Evolutionary conservation across 1,139 yeast species (phyloP), one percentile per base, ranked within the genome.

Genomic region (Trichomonascaceae sp.): DNA sequence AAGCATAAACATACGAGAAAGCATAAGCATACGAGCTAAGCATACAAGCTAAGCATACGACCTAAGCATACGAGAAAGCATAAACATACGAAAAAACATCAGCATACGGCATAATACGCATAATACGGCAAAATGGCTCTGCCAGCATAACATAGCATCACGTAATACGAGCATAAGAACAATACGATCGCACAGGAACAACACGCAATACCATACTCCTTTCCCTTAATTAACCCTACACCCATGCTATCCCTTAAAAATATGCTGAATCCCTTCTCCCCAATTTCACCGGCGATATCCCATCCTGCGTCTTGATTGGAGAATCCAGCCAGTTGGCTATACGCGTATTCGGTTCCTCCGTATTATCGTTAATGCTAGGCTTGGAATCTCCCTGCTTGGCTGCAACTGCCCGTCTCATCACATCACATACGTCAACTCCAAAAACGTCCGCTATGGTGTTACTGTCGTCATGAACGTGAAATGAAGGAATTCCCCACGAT

Each of bases 361-460:
- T 27, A 27, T 27, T 27, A 18, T 22, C 39, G 20, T 39, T 47
- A 8, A 18, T 55, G 47, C 27, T 39, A 46, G 45, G 50, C 43
- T 45, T 53, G 44, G 52, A 55, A 51, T 74, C 78, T 9, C 17
- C 50, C 38, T 48, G 45, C 2, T 43, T 48, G 15, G 50, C 50
- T 9, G 50, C 50, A 19, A 76, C 76, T 1, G 82, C 84, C 19
- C 84, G 70, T 58, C 78, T 73, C 60, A 80, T 79, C n/a, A 80
- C 82, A 32, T 81, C 78, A 58, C 78, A 76, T 30, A 80, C 74
- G 62, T 80, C 84, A 27, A 80, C 83, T 38, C 84, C 84, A 66
- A 80, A 80, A 48, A 79, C 69, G 52, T 80, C 82, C 19, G 70
- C 62, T 9, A 69, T 67, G 20, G 58, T 56, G 20, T 57, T 59